These are phyloP conservation scores for Aspergillus incahuasiensis DNA, from an alignment of 495 filamentous ascomycete species.

Conservation along the genomic window DNA sequence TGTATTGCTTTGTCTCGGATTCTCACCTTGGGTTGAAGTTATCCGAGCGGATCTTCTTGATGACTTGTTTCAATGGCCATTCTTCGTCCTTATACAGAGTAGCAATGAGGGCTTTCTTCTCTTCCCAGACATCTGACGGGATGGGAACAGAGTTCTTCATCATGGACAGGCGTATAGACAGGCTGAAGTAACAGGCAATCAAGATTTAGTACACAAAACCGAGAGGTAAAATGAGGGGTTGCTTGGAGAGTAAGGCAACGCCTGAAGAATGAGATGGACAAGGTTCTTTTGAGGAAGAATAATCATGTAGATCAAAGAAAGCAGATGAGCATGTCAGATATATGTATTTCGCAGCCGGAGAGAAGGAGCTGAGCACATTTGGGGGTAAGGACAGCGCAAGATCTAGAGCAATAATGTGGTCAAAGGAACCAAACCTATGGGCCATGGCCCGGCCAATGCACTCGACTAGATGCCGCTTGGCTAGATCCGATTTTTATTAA, in stretches of 20 bases:
- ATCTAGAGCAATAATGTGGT: conserved; percentile 5
- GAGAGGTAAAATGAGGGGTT: too few species aligned
- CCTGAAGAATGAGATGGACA: background rate
- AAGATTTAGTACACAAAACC: too few species aligned
- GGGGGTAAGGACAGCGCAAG: background rate
- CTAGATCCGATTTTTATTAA: background rate
- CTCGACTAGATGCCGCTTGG: conserved; percentile 3
- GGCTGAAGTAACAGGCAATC: too few species aligned
- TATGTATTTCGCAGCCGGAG: conserved; percentile 9
- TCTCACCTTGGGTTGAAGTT: conserved; percentile 47
- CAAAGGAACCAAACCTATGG: conserved; percentile 7
- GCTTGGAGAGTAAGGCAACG: too few species aligned
- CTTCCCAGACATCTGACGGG: conserved; percentile 47
- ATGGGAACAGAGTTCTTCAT: conserved; percentile 43
- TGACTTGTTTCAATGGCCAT: conserved; percentile 48
- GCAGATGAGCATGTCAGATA: conserved; percentile 15
- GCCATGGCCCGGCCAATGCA: background rate
- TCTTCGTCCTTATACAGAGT: conserved; percentile 47
- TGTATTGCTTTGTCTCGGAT: too few species aligned
- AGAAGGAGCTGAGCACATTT: conserved; percentile 4
- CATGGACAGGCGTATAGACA: background rate
- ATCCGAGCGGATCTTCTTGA: conserved; percentile 44
- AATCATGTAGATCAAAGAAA: conserved; percentile 5
- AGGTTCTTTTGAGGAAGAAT: conserved; percentile 5
- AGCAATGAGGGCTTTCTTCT: conserved; percentile 44